Conservation (phyloP, 805 yeast genomes). For the Teunomyces cretensis region DNA sequence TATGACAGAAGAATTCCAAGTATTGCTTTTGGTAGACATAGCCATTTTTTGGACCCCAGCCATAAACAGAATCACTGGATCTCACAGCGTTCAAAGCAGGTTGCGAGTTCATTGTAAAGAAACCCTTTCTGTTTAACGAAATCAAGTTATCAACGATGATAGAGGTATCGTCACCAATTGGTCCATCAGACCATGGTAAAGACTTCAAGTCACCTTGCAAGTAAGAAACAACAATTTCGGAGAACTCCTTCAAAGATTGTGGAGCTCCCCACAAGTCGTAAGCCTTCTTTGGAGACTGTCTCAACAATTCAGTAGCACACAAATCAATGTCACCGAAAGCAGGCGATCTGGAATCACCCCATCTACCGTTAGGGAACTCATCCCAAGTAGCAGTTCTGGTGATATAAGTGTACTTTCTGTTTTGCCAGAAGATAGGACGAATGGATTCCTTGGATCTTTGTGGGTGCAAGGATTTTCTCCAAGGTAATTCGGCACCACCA, state of each 20-base stretch:
- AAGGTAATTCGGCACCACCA: slow-evolving; percentile 58
- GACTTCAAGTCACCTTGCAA: slow-evolving; percentile 68
- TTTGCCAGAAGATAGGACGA: slow-evolving; percentile 95
- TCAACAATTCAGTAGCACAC: slow-evolving; percentile 73
- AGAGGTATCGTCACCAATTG: slow-evolving; percentile 73
- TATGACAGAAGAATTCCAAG: slow-evolving; percentile 79
- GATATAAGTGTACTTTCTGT: slow-evolving; percentile 85
- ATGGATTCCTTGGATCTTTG: slow-evolving; percentile 76
- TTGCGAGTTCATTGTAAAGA: slow-evolving; percentile 88
- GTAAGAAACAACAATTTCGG: slow-evolving; percentile 64
- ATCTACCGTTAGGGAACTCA: slow-evolving; percentile 97
- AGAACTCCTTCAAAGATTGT: slow-evolving; percentile 53
- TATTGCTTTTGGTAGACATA: slow-evolving; percentile 94
- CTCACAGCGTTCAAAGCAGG: slow-evolving; percentile 82
- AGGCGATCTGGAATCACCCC: slow-evolving; percentile 98
- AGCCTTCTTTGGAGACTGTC: slow-evolving; percentile 81
- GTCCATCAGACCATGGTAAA: slow-evolving; percentile 95
- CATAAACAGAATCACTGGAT: slow-evolving; percentile 70
- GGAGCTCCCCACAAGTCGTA: slow-evolving; percentile 90
- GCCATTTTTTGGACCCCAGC: slow-evolving; percentile 96
- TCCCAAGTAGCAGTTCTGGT: slow-evolving; percentile 93
- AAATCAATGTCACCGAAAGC: slow-evolving; percentile 91
- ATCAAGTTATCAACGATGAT: slow-evolving; percentile 59
- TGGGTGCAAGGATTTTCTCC: slow-evolving; percentile 88
- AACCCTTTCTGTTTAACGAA: slow-evolving; percentile 62